phyloP scores from a whole-genome alignment of 2,329 filamentous ascomycete species.

The Fusarium oxysporum region DNA sequence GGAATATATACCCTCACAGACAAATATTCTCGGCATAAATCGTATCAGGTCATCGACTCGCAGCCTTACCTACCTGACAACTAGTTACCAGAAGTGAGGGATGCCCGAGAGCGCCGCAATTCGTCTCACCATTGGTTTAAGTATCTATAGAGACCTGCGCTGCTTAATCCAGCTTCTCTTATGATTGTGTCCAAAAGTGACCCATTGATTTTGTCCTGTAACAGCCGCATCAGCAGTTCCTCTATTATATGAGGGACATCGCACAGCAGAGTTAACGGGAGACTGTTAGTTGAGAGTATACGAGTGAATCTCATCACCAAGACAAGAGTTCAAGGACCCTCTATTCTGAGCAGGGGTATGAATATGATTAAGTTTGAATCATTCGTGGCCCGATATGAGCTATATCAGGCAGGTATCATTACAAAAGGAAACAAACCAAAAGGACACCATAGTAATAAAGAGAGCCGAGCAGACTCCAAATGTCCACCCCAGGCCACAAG shows the following conservation, averaged over 20 bases:
- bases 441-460: slow-evolving; percentile 1
- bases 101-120: neutral
- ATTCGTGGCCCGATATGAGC: neutral
- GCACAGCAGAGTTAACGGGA: neutral
- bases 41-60: neutral
- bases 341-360: neutral
- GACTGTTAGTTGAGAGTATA: neutral
- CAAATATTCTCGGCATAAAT: neutral
- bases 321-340: neutral
- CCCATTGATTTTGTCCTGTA: neutral
- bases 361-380: neutral
- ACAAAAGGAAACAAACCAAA: slow-evolving; percentile 3
- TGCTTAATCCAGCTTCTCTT: neutral
- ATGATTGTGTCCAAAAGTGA: neutral
- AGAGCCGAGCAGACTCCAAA: neutral
- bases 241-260: neutral
- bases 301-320: neutral
- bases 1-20: too few species aligned
- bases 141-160: neutral
- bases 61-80: too few species aligned
- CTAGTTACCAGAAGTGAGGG: too few species aligned
- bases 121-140: neutral
- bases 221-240: neutral
- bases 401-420: slow-evolving; percentile 16
- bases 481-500: neutral